A percentile compares a stretch with the other conserved stretches of the same genome.
These are phyloP conservation scores for Phtheirospermum japonicum DNA, from an alignment of 257 asterid species.

Conservation along the genomic window DNA sequence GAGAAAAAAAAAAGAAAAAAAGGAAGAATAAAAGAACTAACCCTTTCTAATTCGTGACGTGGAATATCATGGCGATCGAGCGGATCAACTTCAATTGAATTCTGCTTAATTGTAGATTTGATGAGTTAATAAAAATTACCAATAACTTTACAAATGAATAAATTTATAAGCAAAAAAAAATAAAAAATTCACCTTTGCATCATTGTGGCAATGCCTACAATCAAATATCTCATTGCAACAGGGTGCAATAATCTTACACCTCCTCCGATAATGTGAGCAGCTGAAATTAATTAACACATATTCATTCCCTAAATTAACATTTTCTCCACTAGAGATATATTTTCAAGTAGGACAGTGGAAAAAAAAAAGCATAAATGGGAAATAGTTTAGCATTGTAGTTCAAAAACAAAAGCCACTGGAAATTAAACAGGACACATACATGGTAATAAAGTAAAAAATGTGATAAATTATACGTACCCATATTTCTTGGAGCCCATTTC, in stretches of 20 bases:
- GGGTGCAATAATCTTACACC: slow-evolving; percentile 68
- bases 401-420: too few species aligned
- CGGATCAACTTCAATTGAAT: slow-evolving; percentile 55
- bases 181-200: slow-evolving; percentile 44
- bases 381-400: too few species aligned
- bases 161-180: background rate
- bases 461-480: background rate
- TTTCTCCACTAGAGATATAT: too few species aligned
- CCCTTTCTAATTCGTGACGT: slow-evolving; percentile 57
- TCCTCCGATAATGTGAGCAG: slow-evolving; percentile 65
- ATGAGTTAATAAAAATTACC: background rate
- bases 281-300: slow-evolving; percentile 31
- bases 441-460: too few species aligned
- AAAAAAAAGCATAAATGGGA: too few species aligned
- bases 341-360: too few species aligned
- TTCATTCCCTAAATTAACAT: background rate
- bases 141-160: background rate
- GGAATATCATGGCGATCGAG: slow-evolving; percentile 66
- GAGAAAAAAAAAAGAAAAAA: background rate
- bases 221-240: slow-evolving; percentile 68
- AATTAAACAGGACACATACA: too few species aligned
- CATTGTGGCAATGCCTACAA: slow-evolving; percentile 87
- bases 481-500: background rate
- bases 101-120: slow-evolving; percentile 37
- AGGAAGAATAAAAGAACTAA: too few species aligned